A percentile compares a stretch with the other conserved stretches of the same genome.
Conservation (phyloP, 345 rosid species). For the Boechera stricta region DNA sequence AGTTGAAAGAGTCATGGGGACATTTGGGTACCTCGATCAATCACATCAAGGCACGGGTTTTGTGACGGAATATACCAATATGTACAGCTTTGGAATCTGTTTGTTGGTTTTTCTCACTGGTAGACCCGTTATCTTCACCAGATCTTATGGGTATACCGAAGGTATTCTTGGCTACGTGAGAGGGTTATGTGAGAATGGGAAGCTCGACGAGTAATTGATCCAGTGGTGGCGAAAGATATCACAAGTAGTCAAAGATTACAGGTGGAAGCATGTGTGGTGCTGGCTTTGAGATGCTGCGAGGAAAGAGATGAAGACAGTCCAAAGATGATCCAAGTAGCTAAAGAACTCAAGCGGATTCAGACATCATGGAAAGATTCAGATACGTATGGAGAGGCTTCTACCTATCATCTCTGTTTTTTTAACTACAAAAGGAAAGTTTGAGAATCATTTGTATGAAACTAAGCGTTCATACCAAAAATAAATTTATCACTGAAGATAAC, state of each 20-base stretch:
- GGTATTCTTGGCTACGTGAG: neutral
- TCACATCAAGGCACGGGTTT: neutral
- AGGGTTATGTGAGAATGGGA: neutral
- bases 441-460: no score
- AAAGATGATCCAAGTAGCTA: slow-evolving; percentile 26
- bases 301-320: slow-evolving; percentile 10
- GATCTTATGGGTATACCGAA: neutral
- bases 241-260: slow-evolving; percentile 14
- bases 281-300: slow-evolving; percentile 36
- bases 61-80: neutral
- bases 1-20: neutral
- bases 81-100: neutral
- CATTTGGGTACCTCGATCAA: neutral
- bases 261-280: slow-evolving; percentile 15
- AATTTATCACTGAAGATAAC: no score
- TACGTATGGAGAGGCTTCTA: no score
- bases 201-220: neutral
- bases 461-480: no score
- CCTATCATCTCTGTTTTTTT: no score
- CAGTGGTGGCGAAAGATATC: slow-evolving; percentile 2
- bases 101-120: neutral
- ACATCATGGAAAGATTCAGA: no score
- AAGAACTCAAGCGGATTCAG: slow-evolving; percentile 23
- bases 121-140: neutral
- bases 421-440: no score